These are phyloP conservation scores for Papiliotrema laurentii DNA, from an alignment of 1,284 basidiomycete species.

Conservation along the genomic window DNA sequence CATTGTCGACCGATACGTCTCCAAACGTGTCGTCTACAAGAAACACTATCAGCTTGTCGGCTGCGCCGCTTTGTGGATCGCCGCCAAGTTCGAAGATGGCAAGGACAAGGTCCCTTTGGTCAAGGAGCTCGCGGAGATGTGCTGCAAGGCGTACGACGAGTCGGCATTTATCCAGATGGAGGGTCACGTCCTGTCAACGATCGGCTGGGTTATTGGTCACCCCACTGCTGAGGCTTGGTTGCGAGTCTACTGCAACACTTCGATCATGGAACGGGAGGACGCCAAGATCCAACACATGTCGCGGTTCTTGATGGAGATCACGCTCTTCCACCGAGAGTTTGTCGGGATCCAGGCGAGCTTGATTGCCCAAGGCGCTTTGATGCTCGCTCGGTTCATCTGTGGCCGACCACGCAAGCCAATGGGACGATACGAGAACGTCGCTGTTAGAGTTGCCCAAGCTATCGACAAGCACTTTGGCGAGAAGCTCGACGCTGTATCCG, in stretches of 20 bases:
- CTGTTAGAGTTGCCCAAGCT: slow-evolving; percentile 58
- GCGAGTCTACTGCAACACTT: slow-evolving; percentile 54
- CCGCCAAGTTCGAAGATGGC: slow-evolving; percentile 98
- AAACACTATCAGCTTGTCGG: slow-evolving; percentile 99
- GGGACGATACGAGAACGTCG: slow-evolving; percentile 20
- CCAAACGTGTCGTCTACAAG: slow-evolving; percentile 95
- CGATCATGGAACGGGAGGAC: slow-evolving; percentile 63
- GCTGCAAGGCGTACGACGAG: slow-evolving; percentile 91
- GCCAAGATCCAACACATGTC: slow-evolving; percentile 87
- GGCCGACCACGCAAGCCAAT: slow-evolving; percentile 61
- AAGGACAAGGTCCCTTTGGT: slow-evolving; percentile 97
- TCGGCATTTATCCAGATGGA: slow-evolving; percentile 95
- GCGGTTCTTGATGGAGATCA: slow-evolving; percentile 97
- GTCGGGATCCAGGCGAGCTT: slow-evolving; percentile 78
- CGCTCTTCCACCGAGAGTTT: slow-evolving; percentile 94
- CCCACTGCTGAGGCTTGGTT: slow-evolving; percentile 98
- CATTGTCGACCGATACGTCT: slow-evolving; percentile 98
- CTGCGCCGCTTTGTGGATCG: slow-evolving; percentile 97
- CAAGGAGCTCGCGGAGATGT: slow-evolving; percentile 88
- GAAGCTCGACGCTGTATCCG: slow-evolving; percentile 82
- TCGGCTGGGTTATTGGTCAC: slow-evolving; percentile 95
- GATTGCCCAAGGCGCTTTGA: slow-evolving; percentile 80
- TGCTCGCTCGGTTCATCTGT: slow-evolving; percentile 82
- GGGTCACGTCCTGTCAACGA: slow-evolving; percentile 90
- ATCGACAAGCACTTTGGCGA: slow-evolving; percentile 81